A percentile compares a stretch with the other conserved stretches of the same genome.
Conservation (phyloP, 1,284 basidiomycete species). For the Cryptococcus amylolentus region DNA sequence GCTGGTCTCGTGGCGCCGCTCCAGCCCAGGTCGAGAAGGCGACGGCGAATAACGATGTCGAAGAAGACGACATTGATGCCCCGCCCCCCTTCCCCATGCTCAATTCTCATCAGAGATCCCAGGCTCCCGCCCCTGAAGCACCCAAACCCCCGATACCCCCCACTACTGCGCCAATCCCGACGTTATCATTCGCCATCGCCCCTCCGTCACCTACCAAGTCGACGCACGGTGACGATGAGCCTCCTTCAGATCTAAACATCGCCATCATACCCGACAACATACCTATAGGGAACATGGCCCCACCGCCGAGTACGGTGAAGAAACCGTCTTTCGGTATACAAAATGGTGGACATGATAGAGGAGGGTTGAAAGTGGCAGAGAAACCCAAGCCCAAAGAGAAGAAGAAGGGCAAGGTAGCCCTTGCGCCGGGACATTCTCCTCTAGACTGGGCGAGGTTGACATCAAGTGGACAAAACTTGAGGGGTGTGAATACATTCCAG, state of each 20-base stretch:
- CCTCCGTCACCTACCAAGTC: constrained; percentile 57
- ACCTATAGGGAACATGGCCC: constrained; percentile 43
- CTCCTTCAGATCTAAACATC: constrained; percentile 41
- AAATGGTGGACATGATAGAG: constrained; percentile 24
- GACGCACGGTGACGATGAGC: constrained; percentile 50
- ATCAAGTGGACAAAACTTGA: constrained; percentile 68
- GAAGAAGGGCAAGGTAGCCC: constrained; percentile 73
- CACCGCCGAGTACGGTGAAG: constrained; percentile 37
- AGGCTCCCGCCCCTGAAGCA: constrained; percentile 41
- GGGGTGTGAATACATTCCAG: constrained; percentile 55
- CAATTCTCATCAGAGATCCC: constrained; percentile 73
- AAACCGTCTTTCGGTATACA: constrained; percentile 41
- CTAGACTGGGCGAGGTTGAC: constrained; percentile 93
- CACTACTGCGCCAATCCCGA: constrained; percentile 17
- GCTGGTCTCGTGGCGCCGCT: constrained; percentile 22
- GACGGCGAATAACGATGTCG: background rate
- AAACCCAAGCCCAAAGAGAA: constrained; percentile 52
- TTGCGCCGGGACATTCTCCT: constrained; percentile 86
- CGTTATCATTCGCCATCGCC: constrained; percentile 47
- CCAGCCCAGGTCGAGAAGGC: constrained; percentile 30
- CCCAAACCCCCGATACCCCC: background rate
- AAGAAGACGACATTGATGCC: constrained; percentile 60
- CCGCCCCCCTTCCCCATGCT: constrained; percentile 80
- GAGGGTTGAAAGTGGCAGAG: too few species aligned
- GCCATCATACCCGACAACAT: constrained; percentile 38